Conservation (phyloP, 345 rosid genomes). For the Anacardium occidentale region DNA sequence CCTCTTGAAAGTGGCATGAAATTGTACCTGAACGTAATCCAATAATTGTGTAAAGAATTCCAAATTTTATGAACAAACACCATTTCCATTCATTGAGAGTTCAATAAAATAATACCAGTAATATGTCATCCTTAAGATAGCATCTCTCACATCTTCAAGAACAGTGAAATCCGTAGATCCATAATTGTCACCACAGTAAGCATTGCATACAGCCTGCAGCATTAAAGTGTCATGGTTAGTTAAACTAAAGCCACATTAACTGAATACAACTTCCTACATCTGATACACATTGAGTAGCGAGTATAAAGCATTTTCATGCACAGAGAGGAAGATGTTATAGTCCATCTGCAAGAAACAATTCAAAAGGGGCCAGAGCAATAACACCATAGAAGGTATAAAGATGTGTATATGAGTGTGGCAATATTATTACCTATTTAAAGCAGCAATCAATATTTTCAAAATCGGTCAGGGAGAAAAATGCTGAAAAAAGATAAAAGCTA, state of each 20-base stretch:
- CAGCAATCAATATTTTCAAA: neutral
- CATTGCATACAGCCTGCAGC: conserved; percentile 70
- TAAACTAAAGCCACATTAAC: no score
- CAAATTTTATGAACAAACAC: neutral
- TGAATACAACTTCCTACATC: neutral
- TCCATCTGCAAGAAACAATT: neutral
- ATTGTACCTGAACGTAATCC: conserved; percentile 63
- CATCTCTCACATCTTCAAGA: conserved; percentile 66
- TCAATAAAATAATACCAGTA: conserved; percentile 69
- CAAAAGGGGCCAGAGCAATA: neutral
- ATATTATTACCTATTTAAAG: neutral
- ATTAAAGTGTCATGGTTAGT: neutral
- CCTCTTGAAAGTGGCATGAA: conserved; percentile 97
- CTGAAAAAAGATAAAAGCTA: neutral
- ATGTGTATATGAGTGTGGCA: neutral
- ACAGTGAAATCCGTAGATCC: conserved; percentile 59
- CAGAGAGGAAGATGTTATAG: neutral
- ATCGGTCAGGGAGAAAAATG: neutral
- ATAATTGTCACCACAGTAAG: conserved; percentile 74
- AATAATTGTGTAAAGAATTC: conserved; percentile 2
- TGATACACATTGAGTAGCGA: neutral
- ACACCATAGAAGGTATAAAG: neutral
- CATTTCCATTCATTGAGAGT: conserved; percentile 9
- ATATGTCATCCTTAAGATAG: conserved; percentile 87
- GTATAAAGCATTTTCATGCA: neutral